phyloP scores from a whole-genome alignment of 129 eudicot genomes.

The Flaveria trinervia region DNA sequence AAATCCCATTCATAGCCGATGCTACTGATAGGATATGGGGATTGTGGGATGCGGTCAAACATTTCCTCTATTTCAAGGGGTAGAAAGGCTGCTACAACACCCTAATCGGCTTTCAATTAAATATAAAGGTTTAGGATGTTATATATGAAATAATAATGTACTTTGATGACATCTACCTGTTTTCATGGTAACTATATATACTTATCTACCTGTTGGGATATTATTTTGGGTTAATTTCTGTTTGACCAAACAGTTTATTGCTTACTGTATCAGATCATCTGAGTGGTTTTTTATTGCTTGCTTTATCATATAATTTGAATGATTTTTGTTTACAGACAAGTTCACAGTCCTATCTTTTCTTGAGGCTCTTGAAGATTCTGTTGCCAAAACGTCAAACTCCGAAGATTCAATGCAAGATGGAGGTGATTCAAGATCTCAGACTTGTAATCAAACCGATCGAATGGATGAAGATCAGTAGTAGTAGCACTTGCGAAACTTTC shows the following conservation, averaged over 20 bases:
- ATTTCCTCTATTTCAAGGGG: no score
- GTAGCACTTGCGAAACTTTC: constrained; percentile 3
- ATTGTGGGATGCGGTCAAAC: no score
- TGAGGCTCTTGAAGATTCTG: constrained; percentile 99
- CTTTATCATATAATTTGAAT: not conserved
- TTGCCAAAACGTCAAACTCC: constrained; percentile 40
- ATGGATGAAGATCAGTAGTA: constrained; percentile 81
- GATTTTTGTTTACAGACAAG: constrained; percentile 54
- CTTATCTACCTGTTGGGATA: not conserved
- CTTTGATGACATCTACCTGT: not conserved
- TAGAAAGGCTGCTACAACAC: no score
- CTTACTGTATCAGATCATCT: not conserved
- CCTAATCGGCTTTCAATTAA: no score
- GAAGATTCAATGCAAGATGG: constrained; percentile 42
- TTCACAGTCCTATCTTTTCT: constrained; percentile 92
- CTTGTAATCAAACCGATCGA: constrained; percentile 44
- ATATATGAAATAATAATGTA: not conserved
- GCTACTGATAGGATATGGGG: no score
- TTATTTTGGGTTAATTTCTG: not conserved
- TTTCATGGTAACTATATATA: not conserved
- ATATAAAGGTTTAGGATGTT: not conserved
- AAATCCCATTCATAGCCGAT: no score
- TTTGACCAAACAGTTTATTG: not conserved
- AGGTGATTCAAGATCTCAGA: constrained; percentile 45
- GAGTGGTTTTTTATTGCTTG: not conserved